A percentile compares a stretch with the other conserved stretches of the same genome.
Conservation (phyloP, 1,284 basidiomycete species). For the Amylostereum areolatum region DNA sequence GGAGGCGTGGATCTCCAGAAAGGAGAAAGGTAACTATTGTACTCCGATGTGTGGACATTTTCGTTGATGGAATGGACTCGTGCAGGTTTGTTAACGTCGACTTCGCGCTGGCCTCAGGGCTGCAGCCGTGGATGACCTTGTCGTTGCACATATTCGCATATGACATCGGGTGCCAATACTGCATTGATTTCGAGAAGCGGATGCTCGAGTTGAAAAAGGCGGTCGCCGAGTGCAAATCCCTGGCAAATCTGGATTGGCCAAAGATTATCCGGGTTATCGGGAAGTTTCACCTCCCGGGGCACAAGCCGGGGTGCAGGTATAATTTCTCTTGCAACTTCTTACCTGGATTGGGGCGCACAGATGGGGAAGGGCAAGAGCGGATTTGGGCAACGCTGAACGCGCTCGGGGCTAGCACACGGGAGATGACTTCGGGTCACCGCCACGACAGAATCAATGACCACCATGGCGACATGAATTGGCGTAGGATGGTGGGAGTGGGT, state of each 20-base stretch:
- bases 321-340: slow-evolving; percentile 14
- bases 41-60: too few species aligned
- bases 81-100: too few species aligned
- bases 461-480: slow-evolving; percentile 9
- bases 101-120: too few species aligned
- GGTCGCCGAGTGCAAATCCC: not conserved
- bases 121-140: slow-evolving; percentile 4
- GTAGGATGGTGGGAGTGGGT: slow-evolving; percentile 9
- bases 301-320: slow-evolving; percentile 12
- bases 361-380: slow-evolving; percentile 16
- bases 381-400: slow-evolving; percentile 13
- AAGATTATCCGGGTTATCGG: slow-evolving; percentile 8
- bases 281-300: slow-evolving; percentile 17
- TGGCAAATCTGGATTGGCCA: not conserved
- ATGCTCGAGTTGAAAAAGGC: not conserved
- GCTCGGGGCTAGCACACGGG: slow-evolving; percentile 10
- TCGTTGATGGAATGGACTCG: too few species aligned
- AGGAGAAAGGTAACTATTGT: too few species aligned
- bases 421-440: slow-evolving; percentile 16
- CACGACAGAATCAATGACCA: slow-evolving; percentile 18
- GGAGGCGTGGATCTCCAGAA: too few species aligned
- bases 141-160: not conserved
- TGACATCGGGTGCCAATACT: slow-evolving; percentile 12
- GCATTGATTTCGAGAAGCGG: not conserved
- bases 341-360: slow-evolving; percentile 10